Percentiles rank a stretch among this genome's conserved stretches.
Evolutionary conservation across 805 yeast species (phyloP).

Genomic region (Zygosaccharomyces gambellarensis): DNA sequence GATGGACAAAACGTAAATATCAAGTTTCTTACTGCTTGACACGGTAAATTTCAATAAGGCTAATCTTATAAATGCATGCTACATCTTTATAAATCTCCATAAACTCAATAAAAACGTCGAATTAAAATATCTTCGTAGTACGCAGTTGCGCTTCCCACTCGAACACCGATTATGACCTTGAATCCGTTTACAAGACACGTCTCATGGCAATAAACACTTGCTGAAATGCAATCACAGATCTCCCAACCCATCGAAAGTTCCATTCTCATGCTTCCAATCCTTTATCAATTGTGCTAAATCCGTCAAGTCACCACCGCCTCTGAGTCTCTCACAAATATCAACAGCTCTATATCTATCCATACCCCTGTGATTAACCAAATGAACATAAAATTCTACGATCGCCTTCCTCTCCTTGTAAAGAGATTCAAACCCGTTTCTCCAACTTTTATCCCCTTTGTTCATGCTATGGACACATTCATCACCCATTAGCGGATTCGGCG

Average conservation of each 20-base stretch:
- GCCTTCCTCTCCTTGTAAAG: constrained; percentile 29
- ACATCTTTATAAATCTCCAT: background rate
- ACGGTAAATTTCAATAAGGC: background rate
- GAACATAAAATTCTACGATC: constrained; percentile 31
- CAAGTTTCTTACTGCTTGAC: background rate
- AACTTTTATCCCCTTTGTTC: constrained; percentile 29
- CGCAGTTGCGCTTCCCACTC: too few species aligned
- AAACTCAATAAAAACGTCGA: background rate
- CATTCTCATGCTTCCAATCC: constrained; percentile 23
- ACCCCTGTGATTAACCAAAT: constrained; percentile 23
- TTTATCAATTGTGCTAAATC: constrained; percentile 20
- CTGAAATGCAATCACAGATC: background rate
- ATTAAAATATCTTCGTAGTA: too few species aligned
- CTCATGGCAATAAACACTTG: too few species aligned
- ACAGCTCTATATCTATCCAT: constrained; percentile 28
- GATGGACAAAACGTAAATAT: too few species aligned
- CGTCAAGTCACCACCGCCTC: constrained; percentile 8
- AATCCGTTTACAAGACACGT: too few species aligned
- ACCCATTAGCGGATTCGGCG: constrained; percentile 28
- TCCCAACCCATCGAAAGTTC: constrained; percentile 14
- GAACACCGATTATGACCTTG: too few species aligned
- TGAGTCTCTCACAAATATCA: constrained; percentile 20
- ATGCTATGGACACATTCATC: constrained; percentile 32
- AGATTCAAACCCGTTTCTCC: constrained; percentile 24
- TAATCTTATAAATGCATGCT: too few species aligned